Evolutionary conservation across 2,329 filamentous ascomycete genomes (phyloP).

Genomic region (Neurospora crassa): DNA sequence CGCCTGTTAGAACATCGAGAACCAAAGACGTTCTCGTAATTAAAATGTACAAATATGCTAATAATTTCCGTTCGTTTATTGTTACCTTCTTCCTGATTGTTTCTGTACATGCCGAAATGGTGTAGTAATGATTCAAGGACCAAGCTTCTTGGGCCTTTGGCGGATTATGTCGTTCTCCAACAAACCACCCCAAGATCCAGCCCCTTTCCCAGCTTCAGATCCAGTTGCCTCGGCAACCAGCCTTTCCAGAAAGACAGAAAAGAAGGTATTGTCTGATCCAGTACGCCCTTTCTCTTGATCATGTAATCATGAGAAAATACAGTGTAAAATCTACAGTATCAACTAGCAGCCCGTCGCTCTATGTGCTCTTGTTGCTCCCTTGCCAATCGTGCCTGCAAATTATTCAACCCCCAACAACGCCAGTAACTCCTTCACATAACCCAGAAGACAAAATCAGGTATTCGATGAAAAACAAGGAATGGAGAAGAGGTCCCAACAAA

Average conservation of each 20-base stretch:
- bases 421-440: background rate
- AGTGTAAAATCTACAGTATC: background rate
- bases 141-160: background rate
- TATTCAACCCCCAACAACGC: background rate
- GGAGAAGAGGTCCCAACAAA: background rate
- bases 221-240: background rate
- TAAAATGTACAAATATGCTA: background rate
- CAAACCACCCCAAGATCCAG: background rate
- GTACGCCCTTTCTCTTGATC: background rate
- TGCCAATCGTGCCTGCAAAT: background rate
- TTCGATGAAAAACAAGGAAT: background rate
- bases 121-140: background rate
- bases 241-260: background rate
- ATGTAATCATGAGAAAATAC: background rate
- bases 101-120: background rate
- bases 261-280: background rate
- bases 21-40: background rate
- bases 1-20: background rate
- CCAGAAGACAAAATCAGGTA: background rate
- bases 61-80: background rate
- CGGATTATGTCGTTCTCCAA: background rate
- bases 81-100: background rate
- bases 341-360: background rate
- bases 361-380: background rate
- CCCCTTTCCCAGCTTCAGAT: background rate